phyloP scores from a whole-genome alignment of 2,329 filamentous ascomycete genomes.

The Fusarium pilosicola region DNA sequence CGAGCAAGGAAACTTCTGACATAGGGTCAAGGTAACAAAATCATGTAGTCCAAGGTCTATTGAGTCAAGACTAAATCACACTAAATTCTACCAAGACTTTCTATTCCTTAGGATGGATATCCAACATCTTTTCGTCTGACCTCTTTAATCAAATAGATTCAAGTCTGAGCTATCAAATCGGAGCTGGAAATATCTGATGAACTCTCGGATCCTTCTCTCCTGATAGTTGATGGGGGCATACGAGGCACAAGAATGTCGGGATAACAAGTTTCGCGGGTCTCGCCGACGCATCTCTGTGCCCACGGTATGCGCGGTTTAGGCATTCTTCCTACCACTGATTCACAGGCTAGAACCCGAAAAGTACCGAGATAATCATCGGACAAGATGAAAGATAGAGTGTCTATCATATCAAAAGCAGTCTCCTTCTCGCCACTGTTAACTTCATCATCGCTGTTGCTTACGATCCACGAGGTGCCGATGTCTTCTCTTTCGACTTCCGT shows the following conservation, averaged over 20 bases:
- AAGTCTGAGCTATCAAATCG: background rate
- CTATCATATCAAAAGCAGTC: slow-evolving; percentile 3
- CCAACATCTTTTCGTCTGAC: fast-evolving
- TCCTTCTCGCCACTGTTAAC: background rate
- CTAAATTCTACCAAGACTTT: background rate
- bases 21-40: background rate
- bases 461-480: background rate
- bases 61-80: background rate
- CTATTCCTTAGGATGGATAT: background rate
- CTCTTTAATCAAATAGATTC: background rate
- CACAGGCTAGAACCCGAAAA: background rate
- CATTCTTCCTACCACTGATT: background rate
- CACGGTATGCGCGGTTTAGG: background rate
- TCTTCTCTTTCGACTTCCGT: slow-evolving; percentile 15
- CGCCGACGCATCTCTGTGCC: background rate
- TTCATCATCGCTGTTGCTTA: background rate
- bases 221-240: background rate
- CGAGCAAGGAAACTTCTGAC: background rate
- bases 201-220: background rate
- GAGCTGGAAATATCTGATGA: background rate
- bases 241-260: background rate
- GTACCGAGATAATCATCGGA: background rate
- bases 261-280: background rate
- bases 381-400: background rate
- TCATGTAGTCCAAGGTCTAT: background rate